phyloP scores from a whole-genome alignment of 2,329 filamentous ascomycete species.

The Aspergillus sp. region DNA sequence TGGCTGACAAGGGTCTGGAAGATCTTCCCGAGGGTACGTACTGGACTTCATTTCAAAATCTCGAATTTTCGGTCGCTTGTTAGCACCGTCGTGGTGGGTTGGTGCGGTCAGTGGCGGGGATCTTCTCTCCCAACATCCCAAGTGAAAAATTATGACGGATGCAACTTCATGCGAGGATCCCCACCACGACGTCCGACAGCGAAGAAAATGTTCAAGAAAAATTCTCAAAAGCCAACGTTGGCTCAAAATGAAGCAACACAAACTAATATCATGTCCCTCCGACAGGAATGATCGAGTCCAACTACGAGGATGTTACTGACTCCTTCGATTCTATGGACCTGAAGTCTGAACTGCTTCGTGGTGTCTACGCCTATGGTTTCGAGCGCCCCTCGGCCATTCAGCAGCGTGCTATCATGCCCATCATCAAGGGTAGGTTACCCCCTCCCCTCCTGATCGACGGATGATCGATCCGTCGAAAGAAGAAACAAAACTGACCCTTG shows the following conservation, averaged over 20 bases:
- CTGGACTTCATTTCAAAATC: constrained; percentile 3
- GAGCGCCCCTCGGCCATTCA: constrained; percentile 99
- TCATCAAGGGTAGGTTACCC: constrained; percentile 83
- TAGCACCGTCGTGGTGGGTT: not conserved
- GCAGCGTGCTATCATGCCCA: constrained; percentile 99
- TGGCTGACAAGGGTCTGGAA: constrained; percentile 99
- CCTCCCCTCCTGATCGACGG: not conserved
- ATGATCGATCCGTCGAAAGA: not conserved
- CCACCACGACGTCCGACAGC: constrained; percentile 4
- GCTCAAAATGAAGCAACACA: not conserved
- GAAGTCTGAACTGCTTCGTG: constrained; percentile 95
- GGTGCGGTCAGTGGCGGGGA: not conserved
- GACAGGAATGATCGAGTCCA: constrained; percentile 97
- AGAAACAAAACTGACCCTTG: constrained; percentile 12
- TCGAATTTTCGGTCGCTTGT: constrained; percentile 2
- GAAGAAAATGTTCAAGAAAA: constrained; percentile 8
- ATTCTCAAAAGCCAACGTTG: constrained; percentile 13
- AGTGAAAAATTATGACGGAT: not conserved
- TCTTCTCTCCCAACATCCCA: not conserved
- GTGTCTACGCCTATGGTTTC: constrained; percentile 99
- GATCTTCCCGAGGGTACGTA: constrained; percentile 91
- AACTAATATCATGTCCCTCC: constrained; percentile 12
- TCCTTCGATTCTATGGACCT: constrained; percentile 98
- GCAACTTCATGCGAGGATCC: not conserved
- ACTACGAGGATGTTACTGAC: constrained; percentile 99